Base-by-base conservation (phyloP, 2,329 filamentous ascomycete genomes). In the Coniella lustricola region DNA sequence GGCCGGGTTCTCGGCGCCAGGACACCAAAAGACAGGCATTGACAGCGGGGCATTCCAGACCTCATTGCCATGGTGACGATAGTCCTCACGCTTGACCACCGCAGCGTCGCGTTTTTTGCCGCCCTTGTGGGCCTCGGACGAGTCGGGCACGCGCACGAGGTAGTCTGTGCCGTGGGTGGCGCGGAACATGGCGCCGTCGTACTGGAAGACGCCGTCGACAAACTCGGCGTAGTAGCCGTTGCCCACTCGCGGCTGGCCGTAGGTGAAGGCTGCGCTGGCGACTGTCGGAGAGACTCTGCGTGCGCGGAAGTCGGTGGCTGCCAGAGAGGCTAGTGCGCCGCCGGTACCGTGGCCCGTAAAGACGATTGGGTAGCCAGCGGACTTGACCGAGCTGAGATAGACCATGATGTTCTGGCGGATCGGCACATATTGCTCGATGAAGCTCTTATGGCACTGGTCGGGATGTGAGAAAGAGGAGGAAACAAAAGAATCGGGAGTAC, bases 151-250 rank as follows among this genome's bases (percentile, higher is more conserved):
- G 25, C 25, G 67, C 0, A 75, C 74, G 0, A 79, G 68, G 0
- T 71, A 68, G 48, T 79, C 76, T 39, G 69, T 60, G 34, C 57
- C 63, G 56, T 77, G 73, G 0, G 74, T 76, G 20, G 75, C 66
- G 7, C 75, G 66, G 57, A 64, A 75, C 22, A 54, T 44, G 21
- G 13, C n/a, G 20, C 3, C 17, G 35, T 18, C 12, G 44, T 9
- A 10, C 5, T 10, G 25, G 41, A 48, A 51, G 29, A 38, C 21
- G 1, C 7, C 18, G 3, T 62, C 61, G 34, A 77, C 62, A 50
- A 62, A 71, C 14, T 61, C 55, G 12, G 67, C 63, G 42, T 72
- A 57, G 2, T 57, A 60, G 2, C 56, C 49, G 44, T 70, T 65
- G 1, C 69, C 73, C 12, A 72, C 64, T 13, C 70, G 71, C 1